Conservation (phyloP, 257 asterid species). For the Fraxinus pennsylvanica region DNA sequence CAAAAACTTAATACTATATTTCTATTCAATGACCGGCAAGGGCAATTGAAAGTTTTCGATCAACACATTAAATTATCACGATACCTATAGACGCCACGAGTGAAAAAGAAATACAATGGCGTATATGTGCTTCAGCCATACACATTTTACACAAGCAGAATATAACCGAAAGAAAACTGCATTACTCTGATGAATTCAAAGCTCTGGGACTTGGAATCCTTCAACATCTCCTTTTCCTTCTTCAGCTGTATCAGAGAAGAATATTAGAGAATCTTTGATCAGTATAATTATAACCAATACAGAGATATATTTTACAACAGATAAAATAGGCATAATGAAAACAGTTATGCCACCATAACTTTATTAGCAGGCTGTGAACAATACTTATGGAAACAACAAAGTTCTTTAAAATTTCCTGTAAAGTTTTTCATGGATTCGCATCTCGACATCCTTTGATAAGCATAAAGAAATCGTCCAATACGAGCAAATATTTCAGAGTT, state of each 20-base stretch:
- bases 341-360: conserved; percentile 11
- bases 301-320: conserved; percentile 7
- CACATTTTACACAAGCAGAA: conserved; percentile 5
- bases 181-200: conserved; percentile 73
- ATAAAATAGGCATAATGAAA: conserved; percentile 5
- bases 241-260: conserved; percentile 54
- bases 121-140: neutral
- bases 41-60: neutral
- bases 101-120: neutral
- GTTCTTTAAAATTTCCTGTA: neutral
- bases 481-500: neutral
- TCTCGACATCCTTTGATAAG: neutral
- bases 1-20: neutral
- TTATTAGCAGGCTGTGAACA: neutral
- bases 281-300: neutral
- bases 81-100: neutral
- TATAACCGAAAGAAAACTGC: conserved; percentile 22
- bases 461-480: neutral
- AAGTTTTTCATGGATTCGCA: neutral
- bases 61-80: neutral
- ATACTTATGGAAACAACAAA: neutral
- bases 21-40: neutral
- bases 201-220: conserved; percentile 70
- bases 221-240: conserved; percentile 67
- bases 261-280: neutral